These are phyloP conservation scores for Gossypium sturtianum DNA, from an alignment of 345 rosid genomes.

Conservation along the genomic window DNA sequence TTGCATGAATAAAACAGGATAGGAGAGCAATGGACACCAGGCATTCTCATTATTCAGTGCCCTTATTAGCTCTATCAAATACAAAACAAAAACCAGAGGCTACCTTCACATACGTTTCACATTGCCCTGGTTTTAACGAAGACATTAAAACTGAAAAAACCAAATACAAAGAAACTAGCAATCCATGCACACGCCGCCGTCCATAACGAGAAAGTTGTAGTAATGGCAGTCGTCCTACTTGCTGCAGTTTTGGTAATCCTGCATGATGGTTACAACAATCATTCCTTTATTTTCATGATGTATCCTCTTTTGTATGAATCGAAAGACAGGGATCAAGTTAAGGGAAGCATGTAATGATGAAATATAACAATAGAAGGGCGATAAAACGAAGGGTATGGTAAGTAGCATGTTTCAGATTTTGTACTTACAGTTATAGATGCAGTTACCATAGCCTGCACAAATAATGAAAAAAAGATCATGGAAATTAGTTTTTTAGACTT, in stretches of 20 bases:
- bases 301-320: too few species aligned
- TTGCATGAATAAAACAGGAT: too few species aligned
- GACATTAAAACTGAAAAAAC: background rate
- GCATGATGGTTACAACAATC: background rate
- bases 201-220: background rate
- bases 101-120: too few species aligned
- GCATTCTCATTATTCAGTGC: too few species aligned
- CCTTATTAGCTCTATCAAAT: too few species aligned
- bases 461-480: background rate
- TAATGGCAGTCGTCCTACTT: background rate
- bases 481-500: background rate
- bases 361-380: background rate
- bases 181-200: too few species aligned
- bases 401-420: background rate
- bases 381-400: background rate
- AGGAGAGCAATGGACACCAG: too few species aligned
- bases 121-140: too few species aligned
- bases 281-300: too few species aligned
- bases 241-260: background rate
- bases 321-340: too few species aligned
- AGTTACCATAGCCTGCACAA: constrained; percentile 57
- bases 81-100: too few species aligned
- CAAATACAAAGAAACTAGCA: background rate
- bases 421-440: constrained; percentile 52
- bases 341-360: too few species aligned